Percentiles rank a stretch among this genome's conserved stretches.
These are phyloP conservation scores for Fusarium sp. DNA, from an alignment of 2,329 filamentous ascomycete species.

Conservation along the genomic window DNA sequence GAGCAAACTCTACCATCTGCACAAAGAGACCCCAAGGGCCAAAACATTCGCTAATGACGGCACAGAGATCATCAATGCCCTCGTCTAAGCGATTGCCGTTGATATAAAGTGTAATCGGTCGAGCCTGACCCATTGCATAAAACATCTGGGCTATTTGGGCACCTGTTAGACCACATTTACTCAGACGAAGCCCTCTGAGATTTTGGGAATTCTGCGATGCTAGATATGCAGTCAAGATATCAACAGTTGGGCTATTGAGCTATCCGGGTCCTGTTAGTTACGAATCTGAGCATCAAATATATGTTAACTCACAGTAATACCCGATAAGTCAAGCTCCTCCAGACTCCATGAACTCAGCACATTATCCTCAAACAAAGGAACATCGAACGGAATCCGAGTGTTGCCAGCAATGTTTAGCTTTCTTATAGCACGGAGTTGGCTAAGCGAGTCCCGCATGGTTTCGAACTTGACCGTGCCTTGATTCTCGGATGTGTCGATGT, in stretches of 20 bases:
- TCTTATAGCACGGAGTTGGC: conserved; percentile 58
- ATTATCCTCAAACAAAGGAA: conserved; percentile 61
- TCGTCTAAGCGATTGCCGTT: conserved; percentile 66
- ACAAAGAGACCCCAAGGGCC: conserved; percentile 64
- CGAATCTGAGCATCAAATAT: background rate
- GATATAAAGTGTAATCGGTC: conserved; percentile 62
- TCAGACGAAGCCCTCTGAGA: conserved; percentile 61
- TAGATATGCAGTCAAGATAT: conserved; percentile 61
- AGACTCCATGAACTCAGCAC: conserved; percentile 60
- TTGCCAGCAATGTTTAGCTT: conserved; percentile 65
- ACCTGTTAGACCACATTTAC: conserved; percentile 66
- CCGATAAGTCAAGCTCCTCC: conserved; percentile 67
- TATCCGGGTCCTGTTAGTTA: conserved; percentile 22
- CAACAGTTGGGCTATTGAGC: conserved; percentile 64
- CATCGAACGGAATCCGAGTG: conserved; percentile 60
- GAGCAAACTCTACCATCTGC: conserved; percentile 69
- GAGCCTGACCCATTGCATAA: conserved; percentile 61
- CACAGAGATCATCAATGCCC: conserved; percentile 63
- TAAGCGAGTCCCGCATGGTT: conserved; percentile 59
- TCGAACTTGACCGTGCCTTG: conserved; percentile 63
- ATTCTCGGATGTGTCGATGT: conserved; percentile 66
- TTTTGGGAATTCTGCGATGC: conserved; percentile 54
- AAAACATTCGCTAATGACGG: conserved; percentile 60
- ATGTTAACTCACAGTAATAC: conserved; percentile 60
- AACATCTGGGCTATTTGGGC: conserved; percentile 64